Evolutionary conservation across 2,329 filamentous ascomycete genomes (phyloP).

Genomic region (Paracoccidioides lutzii): DNA sequence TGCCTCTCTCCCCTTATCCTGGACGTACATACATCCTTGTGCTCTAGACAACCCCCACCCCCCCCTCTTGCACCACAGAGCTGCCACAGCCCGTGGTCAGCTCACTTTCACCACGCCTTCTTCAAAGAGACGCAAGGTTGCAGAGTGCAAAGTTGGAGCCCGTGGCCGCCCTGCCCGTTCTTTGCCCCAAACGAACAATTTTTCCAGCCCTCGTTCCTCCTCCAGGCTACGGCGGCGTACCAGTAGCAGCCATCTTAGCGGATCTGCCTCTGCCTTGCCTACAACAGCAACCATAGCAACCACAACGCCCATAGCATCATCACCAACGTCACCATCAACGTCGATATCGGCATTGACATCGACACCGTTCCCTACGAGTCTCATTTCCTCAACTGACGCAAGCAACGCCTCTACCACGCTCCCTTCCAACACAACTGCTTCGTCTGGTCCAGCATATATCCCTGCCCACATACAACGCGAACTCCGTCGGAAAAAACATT

Average conservation of each 20-base stretch:
- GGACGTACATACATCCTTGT: background rate
- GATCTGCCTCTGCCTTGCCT: slow-evolving; percentile 20
- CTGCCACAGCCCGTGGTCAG: slow-evolving; percentile 33
- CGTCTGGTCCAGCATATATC: slow-evolving; percentile 33
- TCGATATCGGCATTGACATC: too few species aligned
- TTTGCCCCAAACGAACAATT: slow-evolving; percentile 2
- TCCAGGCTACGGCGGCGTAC: slow-evolving; percentile 8
- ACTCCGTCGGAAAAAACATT: slow-evolving; percentile 23
- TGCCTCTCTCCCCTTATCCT: background rate
- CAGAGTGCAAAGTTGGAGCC: slow-evolving; percentile 28
- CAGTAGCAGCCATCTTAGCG: background rate
- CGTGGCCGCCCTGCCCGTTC: slow-evolving; percentile 12
- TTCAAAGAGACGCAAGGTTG: slow-evolving; percentile 38
- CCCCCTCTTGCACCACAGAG: slow-evolving; percentile 15
- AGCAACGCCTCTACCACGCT: too few species aligned
- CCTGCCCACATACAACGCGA: slow-evolving; percentile 45
- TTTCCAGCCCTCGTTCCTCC: slow-evolving; percentile 17
- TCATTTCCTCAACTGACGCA: background rate
- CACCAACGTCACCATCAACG: too few species aligned
- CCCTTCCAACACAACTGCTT: background rate
- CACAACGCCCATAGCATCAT: too few species aligned
- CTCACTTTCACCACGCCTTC: slow-evolving; percentile 39
- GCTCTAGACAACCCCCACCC: background rate
- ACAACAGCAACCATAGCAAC: background rate
- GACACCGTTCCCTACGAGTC: background rate